Conservation (phyloP, 441 rosid species). For the Hura crepitans region DNA sequence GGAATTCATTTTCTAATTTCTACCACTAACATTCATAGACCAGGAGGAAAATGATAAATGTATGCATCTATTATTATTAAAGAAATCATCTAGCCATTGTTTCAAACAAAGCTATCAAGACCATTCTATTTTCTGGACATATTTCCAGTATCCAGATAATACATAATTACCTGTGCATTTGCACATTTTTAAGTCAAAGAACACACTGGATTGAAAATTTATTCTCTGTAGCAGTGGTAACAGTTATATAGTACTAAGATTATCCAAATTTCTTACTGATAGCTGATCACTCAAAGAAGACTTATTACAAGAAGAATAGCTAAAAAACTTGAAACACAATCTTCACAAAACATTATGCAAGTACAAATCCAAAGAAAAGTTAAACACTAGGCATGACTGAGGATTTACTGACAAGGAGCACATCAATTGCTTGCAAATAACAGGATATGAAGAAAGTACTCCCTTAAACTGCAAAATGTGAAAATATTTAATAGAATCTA, state of each 20-base stretch:
- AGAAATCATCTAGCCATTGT: neutral
- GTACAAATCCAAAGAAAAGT: neutral
- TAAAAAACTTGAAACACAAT: neutral
- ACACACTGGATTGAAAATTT: neutral
- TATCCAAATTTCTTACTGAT: neutral
- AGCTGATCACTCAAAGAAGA: neutral
- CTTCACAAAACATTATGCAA: neutral
- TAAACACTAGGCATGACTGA: neutral
- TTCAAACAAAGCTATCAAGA: slow-evolving; percentile 1
- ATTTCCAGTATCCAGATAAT: neutral
- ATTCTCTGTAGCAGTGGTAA: neutral
- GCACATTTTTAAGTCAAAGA: neutral
- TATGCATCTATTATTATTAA: neutral
- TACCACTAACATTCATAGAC: neutral
- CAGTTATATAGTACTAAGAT: neutral
- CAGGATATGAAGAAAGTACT: neutral
- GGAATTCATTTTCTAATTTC: slow-evolving; percentile 3
- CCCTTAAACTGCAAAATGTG: slow-evolving; percentile 3
- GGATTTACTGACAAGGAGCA: neutral
- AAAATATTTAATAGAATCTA: neutral
- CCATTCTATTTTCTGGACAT: neutral
- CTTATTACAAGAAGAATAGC: neutral
- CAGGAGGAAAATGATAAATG: neutral
- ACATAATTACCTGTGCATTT: no score
- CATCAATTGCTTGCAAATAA: neutral